Percentiles rank a stretch among this genome's conserved stretches.
Conservation (phyloP, 371 early-diverging fungal genomes). For the Amoeboaphelidium protococcarum region DNA sequence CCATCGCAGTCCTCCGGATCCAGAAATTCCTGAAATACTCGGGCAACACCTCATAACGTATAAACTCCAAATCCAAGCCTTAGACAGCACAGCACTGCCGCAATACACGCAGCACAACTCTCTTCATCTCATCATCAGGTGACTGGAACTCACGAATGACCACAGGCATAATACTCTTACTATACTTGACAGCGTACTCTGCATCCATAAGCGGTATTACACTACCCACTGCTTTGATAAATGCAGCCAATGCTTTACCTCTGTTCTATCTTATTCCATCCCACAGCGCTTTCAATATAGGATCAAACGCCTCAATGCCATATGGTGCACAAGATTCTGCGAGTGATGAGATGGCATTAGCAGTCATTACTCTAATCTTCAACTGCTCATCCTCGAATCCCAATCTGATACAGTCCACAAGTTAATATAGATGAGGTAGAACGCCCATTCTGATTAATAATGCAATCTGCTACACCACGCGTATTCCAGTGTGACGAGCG, state of each 20-base stretch:
- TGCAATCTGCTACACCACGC: conserved; percentile 87
- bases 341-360: conserved; percentile 73
- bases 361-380: conserved; percentile 81
- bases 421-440: conserved; percentile 64
- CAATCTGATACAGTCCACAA: conserved; percentile 69
- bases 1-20: conserved; percentile 89
- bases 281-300: conserved; percentile 70
- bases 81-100: conserved; percentile 84
- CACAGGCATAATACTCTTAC: conserved; percentile 68
- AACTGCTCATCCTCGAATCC: conserved; percentile 86
- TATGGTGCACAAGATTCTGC: conserved; percentile 93
- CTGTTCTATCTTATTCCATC: conserved; percentile 75
- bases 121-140: conserved; percentile 92
- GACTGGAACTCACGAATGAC: conserved; percentile 85
- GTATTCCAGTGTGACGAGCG: conserved; percentile 92
- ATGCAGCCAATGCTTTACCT: conserved; percentile 87
- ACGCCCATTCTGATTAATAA: conserved; percentile 79
- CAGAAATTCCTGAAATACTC: conserved; percentile 87
- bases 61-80: conserved; percentile 58
- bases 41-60: conserved; percentile 68
- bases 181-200: conserved; percentile 75
- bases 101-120: conserved; percentile 85
- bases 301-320: conserved; percentile 89
- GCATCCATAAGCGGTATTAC: conserved; percentile 91
- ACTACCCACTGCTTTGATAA: conserved; percentile 87